Evolutionary conservation across 306 rosid genomes (phyloP).

Genomic region (Citrullus amarus): DNA sequence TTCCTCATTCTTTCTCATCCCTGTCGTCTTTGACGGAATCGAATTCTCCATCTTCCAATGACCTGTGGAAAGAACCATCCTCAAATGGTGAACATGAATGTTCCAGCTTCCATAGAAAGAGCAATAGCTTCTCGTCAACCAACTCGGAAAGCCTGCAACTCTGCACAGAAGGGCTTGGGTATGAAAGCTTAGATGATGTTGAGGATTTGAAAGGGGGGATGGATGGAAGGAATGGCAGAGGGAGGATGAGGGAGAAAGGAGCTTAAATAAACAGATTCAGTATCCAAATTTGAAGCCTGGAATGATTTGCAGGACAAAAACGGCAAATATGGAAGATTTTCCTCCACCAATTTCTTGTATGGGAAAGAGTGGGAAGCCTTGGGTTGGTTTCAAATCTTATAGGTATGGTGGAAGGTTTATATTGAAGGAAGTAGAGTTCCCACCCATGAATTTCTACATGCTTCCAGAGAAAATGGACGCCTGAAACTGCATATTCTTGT

Average conservation of each 20-base stretch:
- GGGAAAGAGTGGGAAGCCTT: slow-evolving; percentile 57
- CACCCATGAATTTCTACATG: slow-evolving; percentile 54
- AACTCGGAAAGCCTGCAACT: slow-evolving; percentile 61
- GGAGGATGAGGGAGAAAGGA: slow-evolving; percentile 5
- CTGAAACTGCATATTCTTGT: slow-evolving; percentile 52
- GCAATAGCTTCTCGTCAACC: slow-evolving; percentile 50
- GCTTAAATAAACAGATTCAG: slow-evolving; percentile 5
- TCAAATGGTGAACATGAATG: slow-evolving; percentile 1
- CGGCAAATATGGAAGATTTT: slow-evolving; percentile 30
- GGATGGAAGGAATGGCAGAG: background rate
- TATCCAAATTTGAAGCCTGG: slow-evolving; percentile 14
- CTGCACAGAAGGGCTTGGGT: slow-evolving; percentile 97
- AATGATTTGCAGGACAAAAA: slow-evolving; percentile 31
- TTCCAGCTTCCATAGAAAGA: slow-evolving; percentile 24
- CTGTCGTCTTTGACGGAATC: background rate
- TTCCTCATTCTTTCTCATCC: background rate
- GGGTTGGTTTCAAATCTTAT: slow-evolving; percentile 54
- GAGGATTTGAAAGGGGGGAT: slow-evolving; percentile 38
- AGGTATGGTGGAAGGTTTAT: slow-evolving; percentile 67
- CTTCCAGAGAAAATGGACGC: slow-evolving; percentile 75
- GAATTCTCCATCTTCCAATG: background rate
- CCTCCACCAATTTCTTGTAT: slow-evolving; percentile 88
- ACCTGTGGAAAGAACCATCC: slow-evolving; percentile 9
- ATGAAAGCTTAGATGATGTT: slow-evolving; percentile 71
- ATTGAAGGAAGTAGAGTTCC: slow-evolving; percentile 50